Conservation (phyloP, 345 rosid genomes). For the Heritiera fomes region DNA sequence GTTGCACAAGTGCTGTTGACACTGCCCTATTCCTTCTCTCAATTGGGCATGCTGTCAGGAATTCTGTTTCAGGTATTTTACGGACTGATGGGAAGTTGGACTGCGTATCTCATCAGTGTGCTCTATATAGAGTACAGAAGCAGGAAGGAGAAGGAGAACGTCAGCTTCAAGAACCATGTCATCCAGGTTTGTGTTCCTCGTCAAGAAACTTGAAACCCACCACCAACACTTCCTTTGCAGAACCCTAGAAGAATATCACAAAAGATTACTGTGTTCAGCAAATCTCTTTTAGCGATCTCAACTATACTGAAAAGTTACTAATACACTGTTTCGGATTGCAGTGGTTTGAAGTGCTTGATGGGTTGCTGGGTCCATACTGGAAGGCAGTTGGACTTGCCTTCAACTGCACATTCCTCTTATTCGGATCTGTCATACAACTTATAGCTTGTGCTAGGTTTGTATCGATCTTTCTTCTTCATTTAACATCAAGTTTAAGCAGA, state of each 20-base stretch:
- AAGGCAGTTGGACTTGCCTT: slow-evolving; percentile 92
- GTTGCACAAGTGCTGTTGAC: slow-evolving; percentile 96
- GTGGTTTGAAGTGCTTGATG: slow-evolving; percentile 99
- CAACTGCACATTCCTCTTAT: slow-evolving; percentile 96
- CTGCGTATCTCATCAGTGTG: slow-evolving; percentile 96
- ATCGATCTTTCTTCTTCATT: slow-evolving; percentile 2
- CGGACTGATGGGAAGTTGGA: slow-evolving; percentile 94
- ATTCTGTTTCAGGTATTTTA: slow-evolving; percentile 84
- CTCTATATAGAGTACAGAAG: slow-evolving; percentile 90
- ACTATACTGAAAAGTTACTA: neutral
- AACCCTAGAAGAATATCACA: slow-evolving; percentile 12
- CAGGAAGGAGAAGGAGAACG: slow-evolving; percentile 93
- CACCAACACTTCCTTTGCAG: slow-evolving; percentile 17
- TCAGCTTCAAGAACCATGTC: slow-evolving; percentile 93
- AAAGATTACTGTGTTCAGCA: neutral
- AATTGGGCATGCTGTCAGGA: slow-evolving; percentile 91
- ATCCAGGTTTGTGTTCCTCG: slow-evolving; percentile 53
- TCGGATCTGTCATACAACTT: slow-evolving; percentile 98
- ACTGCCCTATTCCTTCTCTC: slow-evolving; percentile 96
- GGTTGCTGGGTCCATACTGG: slow-evolving; percentile 92
- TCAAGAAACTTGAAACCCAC: neutral
- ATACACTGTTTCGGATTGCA: slow-evolving; percentile 30
- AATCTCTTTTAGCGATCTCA: slow-evolving; percentile 1
- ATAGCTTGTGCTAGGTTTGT: slow-evolving; percentile 92
- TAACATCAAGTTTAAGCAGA: neutral